Percentiles rank a stretch among this genome's conserved stretches.
These are phyloP conservation scores for Oryza officinalis DNA, from an alignment of 176 grass and related monocot genomes.

Conservation along the genomic window DNA sequence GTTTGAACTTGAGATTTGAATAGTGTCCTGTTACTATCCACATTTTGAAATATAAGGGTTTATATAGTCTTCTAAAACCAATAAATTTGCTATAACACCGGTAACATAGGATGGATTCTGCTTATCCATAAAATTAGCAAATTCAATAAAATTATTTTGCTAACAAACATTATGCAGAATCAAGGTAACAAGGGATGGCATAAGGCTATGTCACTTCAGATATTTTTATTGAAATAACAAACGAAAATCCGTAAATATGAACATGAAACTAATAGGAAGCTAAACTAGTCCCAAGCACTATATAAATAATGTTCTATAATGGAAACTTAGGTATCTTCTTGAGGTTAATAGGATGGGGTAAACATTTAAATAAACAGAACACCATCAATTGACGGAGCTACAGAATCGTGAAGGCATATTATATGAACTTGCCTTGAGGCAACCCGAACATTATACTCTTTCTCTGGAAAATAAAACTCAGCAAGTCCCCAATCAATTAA, in stretches of 20 bases:
- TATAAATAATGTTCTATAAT: background rate
- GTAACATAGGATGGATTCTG: background rate
- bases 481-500: conserved; percentile 84
- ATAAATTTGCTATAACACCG: conserved; percentile 4
- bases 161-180: conserved; percentile 4
- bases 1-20: too few species aligned
- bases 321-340: background rate
- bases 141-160: background rate
- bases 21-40: too few species aligned
- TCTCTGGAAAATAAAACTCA: conserved; percentile 75
- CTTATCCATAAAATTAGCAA: background rate
- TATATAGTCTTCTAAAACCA: background rate
- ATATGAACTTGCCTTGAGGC: conserved; percentile 67
- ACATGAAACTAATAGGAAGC: conserved; percentile 1
- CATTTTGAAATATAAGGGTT: conserved; percentile 4
- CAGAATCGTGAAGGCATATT: background rate
- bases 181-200: background rate
- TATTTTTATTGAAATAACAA: conserved; percentile 10
- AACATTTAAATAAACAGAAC: background rate
- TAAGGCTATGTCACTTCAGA: conserved; percentile 4
- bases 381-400: background rate
- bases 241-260: background rate
- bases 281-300: background rate
- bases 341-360: background rate
- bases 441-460: conserved; percentile 78